Base-by-base conservation (phyloP, 2,329 filamentous ascomycete species). In the Aspergillus ruber region DNA sequence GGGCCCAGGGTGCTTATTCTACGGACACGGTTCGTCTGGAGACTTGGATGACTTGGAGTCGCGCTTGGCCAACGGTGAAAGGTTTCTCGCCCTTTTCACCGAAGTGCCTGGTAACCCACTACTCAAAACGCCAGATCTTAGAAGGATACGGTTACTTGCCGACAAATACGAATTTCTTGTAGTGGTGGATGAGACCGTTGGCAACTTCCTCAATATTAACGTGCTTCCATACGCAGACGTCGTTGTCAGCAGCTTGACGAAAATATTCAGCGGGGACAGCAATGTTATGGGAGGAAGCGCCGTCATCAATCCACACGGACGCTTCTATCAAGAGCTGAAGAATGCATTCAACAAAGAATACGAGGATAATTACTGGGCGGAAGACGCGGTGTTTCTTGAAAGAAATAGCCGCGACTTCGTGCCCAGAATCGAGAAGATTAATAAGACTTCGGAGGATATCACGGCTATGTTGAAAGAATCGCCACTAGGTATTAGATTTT, bases 81-180 rank as follows among this genome's bases (percentile, higher is more conserved):
- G 78, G 42, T 91, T 85, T 62, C 77, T 95, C 4, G 86, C 81
- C 0, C 76, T 98, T 3, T 97, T 96, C 69, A 95, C 89, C 67
- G 93, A 98, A 65, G 96, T 97, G 54, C 93, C 93, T 0, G 85
- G 88, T 29, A 98, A 98, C 62, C 93, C 93, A 4, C 78, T 97
- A 12, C 76, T 98, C 35, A 85, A 82, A 45, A 88, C 88, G 20
- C 91, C 91, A 0, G 84, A 98, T 67, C 79, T 98, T 17, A 72
- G 74, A 50, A 84, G 90, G n/a, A 91, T 98, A 50, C 84, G 87
- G 33, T 66, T 69, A 13, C 73, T 98, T 21, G 90, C 91, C 1
- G 83, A 95, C 63, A 76, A 81, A 53, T 95, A 90, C 68, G 85
- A 87, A 61, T 97, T 98, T 65, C 86, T 84, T 18, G 83, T 97